These are phyloP conservation scores for Pilobolus umbonatus DNA, from an alignment of 192 early-diverging fungal genomes.

Conservation along the genomic window DNA sequence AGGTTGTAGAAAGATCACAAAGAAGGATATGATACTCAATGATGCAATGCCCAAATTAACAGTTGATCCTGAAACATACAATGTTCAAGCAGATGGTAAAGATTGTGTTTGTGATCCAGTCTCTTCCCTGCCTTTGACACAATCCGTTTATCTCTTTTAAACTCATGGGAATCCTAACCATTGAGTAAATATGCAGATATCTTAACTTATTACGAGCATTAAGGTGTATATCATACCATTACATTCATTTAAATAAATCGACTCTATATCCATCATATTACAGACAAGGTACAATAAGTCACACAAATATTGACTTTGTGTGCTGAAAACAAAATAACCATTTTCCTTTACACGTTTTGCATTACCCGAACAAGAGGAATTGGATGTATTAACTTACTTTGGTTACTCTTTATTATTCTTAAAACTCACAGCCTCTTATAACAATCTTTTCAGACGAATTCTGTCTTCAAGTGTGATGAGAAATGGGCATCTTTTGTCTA, in stretches of 20 bases:
- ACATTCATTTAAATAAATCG: no score
- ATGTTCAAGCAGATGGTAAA: conserved; percentile 75
- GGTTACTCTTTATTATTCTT: no score
- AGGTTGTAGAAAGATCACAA: conserved; percentile 72
- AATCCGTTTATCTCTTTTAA: conserved; percentile 60
- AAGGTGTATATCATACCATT: no score
- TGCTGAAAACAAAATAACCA: no score
- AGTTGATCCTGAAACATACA: conserved; percentile 92
- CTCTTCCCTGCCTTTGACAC: conserved; percentile 64
- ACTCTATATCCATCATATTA: no score
- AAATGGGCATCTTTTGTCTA: no score
- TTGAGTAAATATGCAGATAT: neutral
- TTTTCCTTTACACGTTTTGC: no score
- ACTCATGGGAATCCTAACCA: neutral
- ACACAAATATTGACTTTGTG: neutral
- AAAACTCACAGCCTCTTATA: no score
- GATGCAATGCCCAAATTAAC: conserved; percentile 65
- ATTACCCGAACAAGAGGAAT: no score
- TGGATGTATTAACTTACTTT: no score
- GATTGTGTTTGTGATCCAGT: conserved; percentile 67
- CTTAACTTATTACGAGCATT: neutral
- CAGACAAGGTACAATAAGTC: neutral
- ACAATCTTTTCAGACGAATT: no score
- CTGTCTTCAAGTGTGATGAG: no score
- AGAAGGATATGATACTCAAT: conserved; percentile 88